These are phyloP conservation scores for Debaryomyces robertsiae DNA, from an alignment of 1,139 yeast species.

Conservation along the genomic window DNA sequence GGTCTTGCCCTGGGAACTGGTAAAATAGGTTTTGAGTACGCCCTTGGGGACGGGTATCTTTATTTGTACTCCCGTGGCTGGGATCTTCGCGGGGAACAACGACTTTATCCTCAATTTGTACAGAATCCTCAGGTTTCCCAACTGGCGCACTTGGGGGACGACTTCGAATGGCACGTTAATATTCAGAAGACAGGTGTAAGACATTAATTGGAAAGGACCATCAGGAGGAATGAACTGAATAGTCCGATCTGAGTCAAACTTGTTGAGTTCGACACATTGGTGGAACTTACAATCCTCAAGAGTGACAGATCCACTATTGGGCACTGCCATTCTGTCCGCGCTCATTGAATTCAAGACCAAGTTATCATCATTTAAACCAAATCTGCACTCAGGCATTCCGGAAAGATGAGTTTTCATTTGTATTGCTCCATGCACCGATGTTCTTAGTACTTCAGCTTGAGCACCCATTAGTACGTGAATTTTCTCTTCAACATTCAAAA, in stretches of 20 bases:
- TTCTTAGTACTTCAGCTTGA: conserved; percentile 61
- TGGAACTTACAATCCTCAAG: conserved; percentile 86
- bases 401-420: conserved; percentile 71
- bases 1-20: conserved; percentile 64
- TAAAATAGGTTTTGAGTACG: conserved; percentile 51
- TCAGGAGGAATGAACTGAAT: conserved; percentile 88
- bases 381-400: conserved; percentile 72
- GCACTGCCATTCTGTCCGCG: conserved; percentile 16
- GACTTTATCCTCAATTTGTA: conserved; percentile 66
- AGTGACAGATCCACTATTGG: conserved; percentile 47
- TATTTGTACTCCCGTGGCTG: conserved; percentile 66
- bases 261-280: conserved; percentile 75
- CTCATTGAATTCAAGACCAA: conserved; percentile 21
- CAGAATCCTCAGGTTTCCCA: conserved; percentile 52
- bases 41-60: conserved; percentile 74
- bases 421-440: conserved; percentile 79
- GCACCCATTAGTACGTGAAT: conserved; percentile 67
- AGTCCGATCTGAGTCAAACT: conserved; percentile 65
- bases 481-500: conserved; percentile 74
- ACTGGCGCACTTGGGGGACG: conserved; percentile 58
- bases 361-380: conserved; percentile 58
- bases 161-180: conserved; percentile 73
- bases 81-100: conserved; percentile 58
- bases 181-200: conserved; percentile 59
- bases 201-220: conserved; percentile 88